phyloP scores from a whole-genome alignment of 2,329 filamentous ascomycete genomes.

The Orbilia javanica region DNA sequence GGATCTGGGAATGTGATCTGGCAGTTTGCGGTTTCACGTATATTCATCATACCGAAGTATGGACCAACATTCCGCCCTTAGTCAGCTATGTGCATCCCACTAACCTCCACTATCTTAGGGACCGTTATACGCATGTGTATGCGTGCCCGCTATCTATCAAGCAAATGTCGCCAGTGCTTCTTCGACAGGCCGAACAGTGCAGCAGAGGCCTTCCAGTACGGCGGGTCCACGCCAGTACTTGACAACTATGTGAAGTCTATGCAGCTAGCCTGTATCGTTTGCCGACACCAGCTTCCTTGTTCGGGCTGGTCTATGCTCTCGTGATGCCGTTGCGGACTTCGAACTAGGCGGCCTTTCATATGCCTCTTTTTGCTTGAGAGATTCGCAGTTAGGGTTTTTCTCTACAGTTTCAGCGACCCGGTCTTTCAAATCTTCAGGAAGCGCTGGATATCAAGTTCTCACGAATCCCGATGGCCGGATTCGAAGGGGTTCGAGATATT shows the following conservation, averaged over 20 bases:
- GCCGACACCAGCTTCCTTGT: constrained; percentile 40
- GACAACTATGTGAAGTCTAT: constrained; percentile 36
- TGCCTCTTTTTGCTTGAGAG: too few relatives aligned
- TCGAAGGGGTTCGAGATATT: background rate
- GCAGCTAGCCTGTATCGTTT: constrained; percentile 27
- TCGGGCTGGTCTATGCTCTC: constrained; percentile 36
- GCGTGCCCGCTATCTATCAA: background rate
- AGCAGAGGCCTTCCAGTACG: constrained; percentile 1
- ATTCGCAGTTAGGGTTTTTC: too few relatives aligned
- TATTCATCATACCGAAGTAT: background rate
- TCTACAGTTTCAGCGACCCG: constrained; percentile 11
- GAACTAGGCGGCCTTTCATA: background rate
- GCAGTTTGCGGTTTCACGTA: constrained; percentile 54
- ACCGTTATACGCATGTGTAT: background rate
- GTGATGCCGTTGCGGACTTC: background rate
- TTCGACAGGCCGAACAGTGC: constrained; percentile 2
- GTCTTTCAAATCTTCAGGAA: background rate
- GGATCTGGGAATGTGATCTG: constrained; percentile 51
- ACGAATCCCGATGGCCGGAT: background rate
- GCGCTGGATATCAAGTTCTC: background rate
- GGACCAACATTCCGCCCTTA: background rate
- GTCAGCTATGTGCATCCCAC: background rate
- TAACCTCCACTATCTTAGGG: background rate
- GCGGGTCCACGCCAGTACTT: constrained; percentile 17
- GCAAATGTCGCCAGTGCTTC: background rate